Percentiles rank a stretch among this genome's conserved stretches.
phyloP scores from a whole-genome alignment of 345 rosid genomes.

The Lenwebbia sp. region DNA sequence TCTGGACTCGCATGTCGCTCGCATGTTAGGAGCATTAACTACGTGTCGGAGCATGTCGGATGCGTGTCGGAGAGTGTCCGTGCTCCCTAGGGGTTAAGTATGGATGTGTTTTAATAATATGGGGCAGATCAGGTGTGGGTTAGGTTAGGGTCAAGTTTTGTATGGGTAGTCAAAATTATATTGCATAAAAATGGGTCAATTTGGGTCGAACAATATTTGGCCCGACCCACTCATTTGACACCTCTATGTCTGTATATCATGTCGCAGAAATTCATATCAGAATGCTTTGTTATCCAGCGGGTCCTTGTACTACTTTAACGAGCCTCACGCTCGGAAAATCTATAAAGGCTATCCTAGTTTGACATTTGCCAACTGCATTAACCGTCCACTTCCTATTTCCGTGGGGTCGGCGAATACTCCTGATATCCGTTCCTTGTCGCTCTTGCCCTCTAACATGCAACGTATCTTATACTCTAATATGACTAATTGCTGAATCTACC shows the following conservation, averaged over 20 bases:
- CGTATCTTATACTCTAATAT: not conserved
- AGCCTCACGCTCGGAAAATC: not conserved
- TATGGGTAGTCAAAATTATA: no score
- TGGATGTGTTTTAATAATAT: no score
- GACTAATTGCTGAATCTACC: not conserved
- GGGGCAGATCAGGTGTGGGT: no score
- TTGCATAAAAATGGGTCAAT: no score
- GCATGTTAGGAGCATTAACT: no score
- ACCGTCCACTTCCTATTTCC: not conserved
- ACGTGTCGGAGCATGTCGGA: no score
- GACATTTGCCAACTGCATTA: not conserved
- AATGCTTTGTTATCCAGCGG: not conserved
- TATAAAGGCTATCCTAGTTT: not conserved
- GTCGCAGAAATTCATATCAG: not conserved
- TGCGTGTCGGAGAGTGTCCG: no score
- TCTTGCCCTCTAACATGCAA: not conserved
- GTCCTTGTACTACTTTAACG: not conserved
- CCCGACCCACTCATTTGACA: no score
- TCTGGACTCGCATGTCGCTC: no score
- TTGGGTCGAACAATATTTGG: no score
- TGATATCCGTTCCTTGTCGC: not conserved
- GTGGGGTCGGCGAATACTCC: not conserved
- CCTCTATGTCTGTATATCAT: not conserved
- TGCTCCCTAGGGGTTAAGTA: no score
- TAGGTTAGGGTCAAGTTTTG: no score